phyloP scores from a whole-genome alignment of 768 basidiomycete species.

The Trametes elegans region DNA sequence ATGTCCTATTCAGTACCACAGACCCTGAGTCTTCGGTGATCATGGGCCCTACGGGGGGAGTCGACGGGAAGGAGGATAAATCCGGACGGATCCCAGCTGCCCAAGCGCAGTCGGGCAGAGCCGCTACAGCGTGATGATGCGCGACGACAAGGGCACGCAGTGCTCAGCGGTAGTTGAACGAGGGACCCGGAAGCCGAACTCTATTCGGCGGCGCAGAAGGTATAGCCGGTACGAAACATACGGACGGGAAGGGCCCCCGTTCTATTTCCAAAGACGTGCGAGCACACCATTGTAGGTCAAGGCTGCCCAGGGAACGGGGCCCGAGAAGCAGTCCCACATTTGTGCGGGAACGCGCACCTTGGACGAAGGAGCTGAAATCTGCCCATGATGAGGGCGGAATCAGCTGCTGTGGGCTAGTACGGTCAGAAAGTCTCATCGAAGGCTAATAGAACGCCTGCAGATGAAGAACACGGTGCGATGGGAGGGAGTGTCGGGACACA shows the following conservation, averaged over 20 bases:
- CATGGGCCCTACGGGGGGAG: slow-evolving; percentile 9
- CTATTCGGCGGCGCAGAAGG: slow-evolving; percentile 8
- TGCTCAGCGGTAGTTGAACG: not conserved
- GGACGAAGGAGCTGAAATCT: slow-evolving; percentile 7
- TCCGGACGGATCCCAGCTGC: slow-evolving; percentile 5
- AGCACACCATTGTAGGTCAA: slow-evolving; percentile 8
- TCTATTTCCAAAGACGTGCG: slow-evolving; percentile 6
- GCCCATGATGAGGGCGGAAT: not conserved
- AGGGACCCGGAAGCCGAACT: not conserved
- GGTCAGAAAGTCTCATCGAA: slow-evolving; percentile 15
- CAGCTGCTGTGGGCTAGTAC: slow-evolving; percentile 8
- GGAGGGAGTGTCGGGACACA: slow-evolving; percentile 6
- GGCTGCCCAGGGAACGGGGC: not conserved
- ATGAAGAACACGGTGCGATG: not conserved
- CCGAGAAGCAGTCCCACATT: not conserved
- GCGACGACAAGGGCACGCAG: slow-evolving; percentile 5
- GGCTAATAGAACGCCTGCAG: slow-evolving; percentile 4
- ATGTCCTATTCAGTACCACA: slow-evolving; percentile 15
- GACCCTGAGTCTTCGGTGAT: slow-evolving; percentile 15
- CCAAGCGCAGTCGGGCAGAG: not conserved
- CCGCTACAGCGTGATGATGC: slow-evolving; percentile 2
- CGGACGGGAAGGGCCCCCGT: not conserved
- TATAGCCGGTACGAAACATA: not conserved
- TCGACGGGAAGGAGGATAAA: not conserved
- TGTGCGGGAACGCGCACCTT: not conserved